Evolutionary conservation across 2,329 filamentous ascomycete genomes (phyloP), one percentile per base, ranked within the genome.

Genomic region (Furcasterigmium furcatum): DNA sequence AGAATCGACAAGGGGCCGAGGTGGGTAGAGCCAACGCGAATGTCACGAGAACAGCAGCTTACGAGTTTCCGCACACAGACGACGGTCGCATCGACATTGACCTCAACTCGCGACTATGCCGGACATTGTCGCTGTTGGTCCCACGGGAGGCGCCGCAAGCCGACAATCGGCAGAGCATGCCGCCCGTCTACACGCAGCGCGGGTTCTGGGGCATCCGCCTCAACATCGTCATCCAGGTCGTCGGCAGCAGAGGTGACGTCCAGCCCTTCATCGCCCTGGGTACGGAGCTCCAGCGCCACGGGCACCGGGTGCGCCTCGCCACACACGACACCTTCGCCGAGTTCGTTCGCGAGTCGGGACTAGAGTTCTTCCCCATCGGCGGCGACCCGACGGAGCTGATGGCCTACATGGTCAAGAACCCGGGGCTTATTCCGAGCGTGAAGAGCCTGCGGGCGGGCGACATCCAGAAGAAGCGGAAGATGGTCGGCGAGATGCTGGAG

Each of bases 181-280:
- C 42, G 36, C 30, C 47, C 38, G 9, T 35, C 44, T 2, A 47
- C 44, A 35, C 42, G 7, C 32, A 36, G 24, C 42, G 24, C 13
- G 22, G 32, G 16, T 19, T 19, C n/a, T 38, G 35, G 35, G 42
- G 42, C 16, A 44, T 44, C 24, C 35, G 42, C 21, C 58, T 78
- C 19, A 79, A 79, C 44, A 71, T 79, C 36, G 74, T 79, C 5
- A 77, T 80, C 43, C 76, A 79, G 45, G 72, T 79, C 2, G 76
- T 80, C 1, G 73, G 73, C 13, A 69, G 64, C 5, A 64, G 73
- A 35, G 77, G 77, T 9, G 77, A 80, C 55, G 74, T 80, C 1
- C 77, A 81, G 46, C 77, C 77, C 1, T 80, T 80, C 44, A 57
- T 80, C 40, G 74, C 76, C 0, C 58, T 81, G 1, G 77, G 76